Evolutionary conservation across 345 rosid genomes (phyloP).

Genomic region (Sapria himalayana): DNA sequence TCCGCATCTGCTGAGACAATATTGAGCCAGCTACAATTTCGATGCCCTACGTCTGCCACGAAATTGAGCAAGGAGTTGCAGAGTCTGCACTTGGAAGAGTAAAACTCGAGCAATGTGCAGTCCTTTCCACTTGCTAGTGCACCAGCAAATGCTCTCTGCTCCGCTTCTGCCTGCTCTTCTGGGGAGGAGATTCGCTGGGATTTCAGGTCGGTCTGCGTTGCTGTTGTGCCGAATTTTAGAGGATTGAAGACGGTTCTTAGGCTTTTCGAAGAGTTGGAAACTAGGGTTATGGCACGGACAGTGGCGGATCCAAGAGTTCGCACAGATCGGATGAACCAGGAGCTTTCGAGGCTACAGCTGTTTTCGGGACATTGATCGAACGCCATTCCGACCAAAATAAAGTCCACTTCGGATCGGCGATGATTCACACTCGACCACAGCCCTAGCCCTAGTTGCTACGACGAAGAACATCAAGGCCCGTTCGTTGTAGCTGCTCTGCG

Average conservation of each 20-base stretch:
- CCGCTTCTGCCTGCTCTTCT: conserved; percentile 75
- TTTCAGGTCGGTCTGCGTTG: conserved; percentile 9
- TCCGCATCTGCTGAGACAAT: conserved; percentile 86
- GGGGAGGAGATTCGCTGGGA: conserved; percentile 17
- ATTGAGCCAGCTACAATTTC: conserved; percentile 61
- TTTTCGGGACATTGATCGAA: conserved; percentile 15
- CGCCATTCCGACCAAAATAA: conserved; percentile 68
- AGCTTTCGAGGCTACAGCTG: conserved; percentile 33
- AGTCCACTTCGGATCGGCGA: conserved; percentile 20
- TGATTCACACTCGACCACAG: too few relatives aligned
- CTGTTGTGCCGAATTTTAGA: conserved; percentile 9
- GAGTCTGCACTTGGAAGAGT: conserved; percentile 75
- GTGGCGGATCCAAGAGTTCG: conserved; percentile 42
- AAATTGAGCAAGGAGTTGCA: conserved; percentile 58
- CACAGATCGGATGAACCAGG: conserved; percentile 63
- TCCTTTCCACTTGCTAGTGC: conserved; percentile 63
- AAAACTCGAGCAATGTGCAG: conserved; percentile 72
- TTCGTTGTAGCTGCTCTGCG: too few relatives aligned
- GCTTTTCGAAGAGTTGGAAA: conserved; percentile 16
- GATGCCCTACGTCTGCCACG: conserved; percentile 43
- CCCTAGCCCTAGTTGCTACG: neutral
- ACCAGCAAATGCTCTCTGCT: conserved; percentile 62
- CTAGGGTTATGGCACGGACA: conserved; percentile 22
- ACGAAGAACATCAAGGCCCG: too few relatives aligned
- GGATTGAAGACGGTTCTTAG: conserved; percentile 13